These are phyloP conservation scores for Trametes elegans DNA, from an alignment of 768 basidiomycete species.

Conservation along the genomic window DNA sequence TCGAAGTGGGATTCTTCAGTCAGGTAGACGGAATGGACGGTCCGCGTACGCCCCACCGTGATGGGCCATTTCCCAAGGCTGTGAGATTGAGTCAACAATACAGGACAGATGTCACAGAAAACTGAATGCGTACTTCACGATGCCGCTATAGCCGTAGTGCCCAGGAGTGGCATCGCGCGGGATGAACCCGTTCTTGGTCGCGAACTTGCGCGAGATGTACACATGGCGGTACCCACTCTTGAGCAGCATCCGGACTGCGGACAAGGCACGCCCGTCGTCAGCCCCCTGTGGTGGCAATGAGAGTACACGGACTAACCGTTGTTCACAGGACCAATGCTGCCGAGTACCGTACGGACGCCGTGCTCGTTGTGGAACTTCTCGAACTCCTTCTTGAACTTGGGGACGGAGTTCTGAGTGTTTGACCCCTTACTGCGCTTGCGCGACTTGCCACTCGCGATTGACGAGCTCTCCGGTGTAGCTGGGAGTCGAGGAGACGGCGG, in stretches of 20 bases:
- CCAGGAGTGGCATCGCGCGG: slow-evolving; percentile 86
- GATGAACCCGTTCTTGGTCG: slow-evolving; percentile 83
- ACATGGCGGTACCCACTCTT: slow-evolving; percentile 91
- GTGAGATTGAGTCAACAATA: background rate
- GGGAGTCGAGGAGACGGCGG: slow-evolving; percentile 31
- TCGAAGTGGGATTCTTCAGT: slow-evolving; percentile 97
- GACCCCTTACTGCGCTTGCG: slow-evolving; percentile 35
- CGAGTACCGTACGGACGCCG: slow-evolving; percentile 90
- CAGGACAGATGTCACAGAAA: background rate
- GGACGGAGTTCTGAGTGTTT: slow-evolving; percentile 47
- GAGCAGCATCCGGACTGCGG: slow-evolving; percentile 85
- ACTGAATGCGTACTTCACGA: slow-evolving; percentile 52
- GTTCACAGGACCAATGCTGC: slow-evolving; percentile 86
- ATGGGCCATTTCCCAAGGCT: slow-evolving; percentile 85
- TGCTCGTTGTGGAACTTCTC: slow-evolving; percentile 87
- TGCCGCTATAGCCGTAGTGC: slow-evolving; percentile 89
- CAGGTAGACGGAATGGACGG: slow-evolving; percentile 66
- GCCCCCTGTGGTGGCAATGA: background rate
- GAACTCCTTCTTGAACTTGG: slow-evolving; percentile 72
- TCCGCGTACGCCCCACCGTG: slow-evolving; percentile 48
- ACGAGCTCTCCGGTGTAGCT: slow-evolving; percentile 29
- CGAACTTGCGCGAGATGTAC: slow-evolving; percentile 94
- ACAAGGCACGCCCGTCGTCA: slow-evolving; percentile 3
- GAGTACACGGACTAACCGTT: slow-evolving; percentile 54
- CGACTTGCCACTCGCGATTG: slow-evolving; percentile 36